phyloP scores from a whole-genome alignment of 352 stramenopile species.

The Phytophthora crassamura region DNA sequence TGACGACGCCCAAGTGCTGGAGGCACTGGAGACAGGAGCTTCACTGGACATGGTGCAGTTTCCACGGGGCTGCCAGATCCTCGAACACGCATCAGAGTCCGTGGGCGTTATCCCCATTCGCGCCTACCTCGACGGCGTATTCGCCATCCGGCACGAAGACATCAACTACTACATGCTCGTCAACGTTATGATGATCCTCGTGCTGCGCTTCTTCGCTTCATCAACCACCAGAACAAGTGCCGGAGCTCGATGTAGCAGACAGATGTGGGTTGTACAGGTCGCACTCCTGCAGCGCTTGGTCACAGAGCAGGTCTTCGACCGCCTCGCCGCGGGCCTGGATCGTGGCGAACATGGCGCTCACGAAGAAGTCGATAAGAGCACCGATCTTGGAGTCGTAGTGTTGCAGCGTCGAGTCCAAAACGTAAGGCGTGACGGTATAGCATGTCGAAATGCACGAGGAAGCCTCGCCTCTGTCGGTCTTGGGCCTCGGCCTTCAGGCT shows the following conservation, averaged over 20 bases:
- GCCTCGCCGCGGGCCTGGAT: conserved; percentile 42
- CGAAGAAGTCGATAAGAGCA: conserved; percentile 49
- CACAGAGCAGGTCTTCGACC: conserved; percentile 47
- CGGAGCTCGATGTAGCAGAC: not conserved
- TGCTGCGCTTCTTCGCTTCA: conserved; percentile 50
- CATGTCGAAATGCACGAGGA: conserved; percentile 56
- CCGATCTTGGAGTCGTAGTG: conserved; percentile 29
- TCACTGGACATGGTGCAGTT: conserved; percentile 29
- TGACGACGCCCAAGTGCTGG: conserved; percentile 28
- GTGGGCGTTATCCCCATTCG: too few relatives aligned
- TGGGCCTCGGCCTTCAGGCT: conserved; percentile 21
- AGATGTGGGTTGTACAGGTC: not conserved
- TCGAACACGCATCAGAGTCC: conserved; percentile 30
- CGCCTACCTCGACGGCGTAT: conserved; percentile 45
- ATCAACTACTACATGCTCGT: conserved; percentile 45
- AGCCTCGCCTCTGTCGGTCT: conserved; percentile 8
- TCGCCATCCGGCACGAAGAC: conserved; percentile 44
- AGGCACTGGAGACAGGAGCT: conserved; percentile 17
- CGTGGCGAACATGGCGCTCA: conserved; percentile 35
- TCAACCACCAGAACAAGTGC: conserved; percentile 65
- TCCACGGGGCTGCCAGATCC: conserved; percentile 38
- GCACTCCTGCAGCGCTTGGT: conserved; percentile 17
- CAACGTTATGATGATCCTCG: conserved; percentile 46
- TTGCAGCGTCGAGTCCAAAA: conserved; percentile 25
- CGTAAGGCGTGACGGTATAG: conserved; percentile 50